A percentile compares a stretch with the other conserved stretches of the same genome.
Evolutionary conservation across 176 grass and related monocot genomes (phyloP).

Genomic region (Oryza rufipogon): DNA sequence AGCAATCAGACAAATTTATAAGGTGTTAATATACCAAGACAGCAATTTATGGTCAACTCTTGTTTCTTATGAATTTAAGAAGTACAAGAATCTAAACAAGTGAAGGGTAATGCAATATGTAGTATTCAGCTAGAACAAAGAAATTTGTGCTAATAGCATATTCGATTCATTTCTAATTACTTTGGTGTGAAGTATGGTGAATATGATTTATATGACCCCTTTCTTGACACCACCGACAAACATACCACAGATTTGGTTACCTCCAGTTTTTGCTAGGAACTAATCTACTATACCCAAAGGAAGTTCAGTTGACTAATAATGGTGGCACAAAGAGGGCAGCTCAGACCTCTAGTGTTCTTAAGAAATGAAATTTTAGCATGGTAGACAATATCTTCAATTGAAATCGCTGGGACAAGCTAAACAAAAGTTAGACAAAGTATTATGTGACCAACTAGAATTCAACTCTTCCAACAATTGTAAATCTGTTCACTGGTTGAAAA

Average conservation of each 20-base stretch:
- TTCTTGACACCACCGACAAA: slow-evolving; percentile 3
- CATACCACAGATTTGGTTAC: neutral
- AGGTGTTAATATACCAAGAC: neutral
- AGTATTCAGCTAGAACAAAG: slow-evolving; percentile 2
- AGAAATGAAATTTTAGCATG: slow-evolving; percentile 11
- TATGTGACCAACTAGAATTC: neutral
- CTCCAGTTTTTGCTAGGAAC: slow-evolving; percentile 4
- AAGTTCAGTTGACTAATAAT: slow-evolving; percentile 4
- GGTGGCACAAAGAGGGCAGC: neutral
- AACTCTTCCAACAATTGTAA: slow-evolving; percentile 4
- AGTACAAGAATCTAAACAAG: neutral
- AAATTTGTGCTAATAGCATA: neutral
- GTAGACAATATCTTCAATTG: neutral
- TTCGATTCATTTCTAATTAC: neutral
- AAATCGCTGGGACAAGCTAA: slow-evolving; percentile 25
- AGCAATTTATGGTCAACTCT: neutral
- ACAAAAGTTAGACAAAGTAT: slow-evolving; percentile 4
- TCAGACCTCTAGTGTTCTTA: slow-evolving; percentile 8
- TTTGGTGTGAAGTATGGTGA: neutral
- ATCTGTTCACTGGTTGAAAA: neutral
- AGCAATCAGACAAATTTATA: slow-evolving; percentile 25
- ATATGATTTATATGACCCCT: neutral
- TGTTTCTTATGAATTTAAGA: neutral
- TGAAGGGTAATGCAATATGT: neutral
- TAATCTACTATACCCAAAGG: slow-evolving; percentile 15